These are phyloP conservation scores for Phialocephala subalpina DNA, from an alignment of 2,329 filamentous ascomycete genomes.

Conservation along the genomic window DNA sequence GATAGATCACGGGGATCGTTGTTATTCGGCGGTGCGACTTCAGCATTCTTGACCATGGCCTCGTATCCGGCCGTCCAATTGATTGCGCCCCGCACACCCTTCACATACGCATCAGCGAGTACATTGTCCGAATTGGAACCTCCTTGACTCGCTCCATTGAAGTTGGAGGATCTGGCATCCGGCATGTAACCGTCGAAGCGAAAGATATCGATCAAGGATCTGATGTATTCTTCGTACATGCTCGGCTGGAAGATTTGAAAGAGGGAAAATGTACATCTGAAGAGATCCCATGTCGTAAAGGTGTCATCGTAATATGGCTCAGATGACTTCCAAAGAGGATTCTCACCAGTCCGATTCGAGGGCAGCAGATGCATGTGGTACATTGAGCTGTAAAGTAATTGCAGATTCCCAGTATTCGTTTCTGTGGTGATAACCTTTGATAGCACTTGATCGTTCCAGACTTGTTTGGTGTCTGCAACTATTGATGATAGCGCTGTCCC, in stretches of 20 bases:
- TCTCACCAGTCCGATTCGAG: constrained; percentile 75
- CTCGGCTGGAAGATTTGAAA: constrained; percentile 70
- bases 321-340: constrained; percentile 66
- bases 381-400: constrained; percentile 71
- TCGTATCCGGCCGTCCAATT: constrained; percentile 19
- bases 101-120: constrained; percentile 75
- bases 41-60: constrained; percentile 65
- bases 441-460: constrained; percentile 70
- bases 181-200: constrained; percentile 67
- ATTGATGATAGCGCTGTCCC: constrained; percentile 52
- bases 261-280: constrained; percentile 70
- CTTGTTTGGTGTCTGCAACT: constrained; percentile 53
- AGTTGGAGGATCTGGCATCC: constrained; percentile 72
- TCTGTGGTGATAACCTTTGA: constrained; percentile 69
- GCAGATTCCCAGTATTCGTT: constrained; percentile 61
- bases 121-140: constrained; percentile 77
- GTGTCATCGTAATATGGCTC: constrained; percentile 78
- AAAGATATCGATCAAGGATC: constrained; percentile 54
- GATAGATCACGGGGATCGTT: constrained; percentile 59
- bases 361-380: constrained; percentile 73
- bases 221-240: constrained; percentile 70
- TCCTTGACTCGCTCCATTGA: constrained; percentile 73
- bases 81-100: constrained; percentile 65
- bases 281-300: constrained; percentile 71
- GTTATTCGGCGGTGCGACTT: constrained; percentile 66